These are phyloP conservation scores for Phaeosphaeriaceae sp. DNA, from an alignment of 2,329 filamentous ascomycete species.

Conservation along the genomic window DNA sequence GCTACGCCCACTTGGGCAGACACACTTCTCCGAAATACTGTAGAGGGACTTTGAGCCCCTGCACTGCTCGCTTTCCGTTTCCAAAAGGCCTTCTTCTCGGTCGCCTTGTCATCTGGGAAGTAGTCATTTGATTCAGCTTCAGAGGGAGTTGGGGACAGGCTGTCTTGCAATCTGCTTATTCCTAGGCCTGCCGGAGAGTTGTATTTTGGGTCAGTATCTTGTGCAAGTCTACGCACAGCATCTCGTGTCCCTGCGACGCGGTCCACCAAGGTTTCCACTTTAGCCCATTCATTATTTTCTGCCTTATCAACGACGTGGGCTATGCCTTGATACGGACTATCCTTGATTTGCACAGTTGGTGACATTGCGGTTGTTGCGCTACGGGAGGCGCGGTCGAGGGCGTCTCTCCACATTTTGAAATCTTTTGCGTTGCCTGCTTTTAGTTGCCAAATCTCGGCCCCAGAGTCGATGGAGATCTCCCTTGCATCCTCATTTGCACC, in stretches of 20 bases:
- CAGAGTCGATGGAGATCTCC: slow-evolving; percentile 96
- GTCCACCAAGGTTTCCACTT: slow-evolving; percentile 84
- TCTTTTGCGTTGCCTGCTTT: slow-evolving; percentile 82
- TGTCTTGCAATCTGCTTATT: slow-evolving; percentile 37
- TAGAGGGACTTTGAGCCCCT: slow-evolving; percentile 50
- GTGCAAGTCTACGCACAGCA: slow-evolving; percentile 83
- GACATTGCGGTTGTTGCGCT: slow-evolving; percentile 41
- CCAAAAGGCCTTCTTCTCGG: slow-evolving; percentile 82
- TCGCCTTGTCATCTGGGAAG: slow-evolving; percentile 51
- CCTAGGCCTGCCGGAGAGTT: slow-evolving; percentile 44
- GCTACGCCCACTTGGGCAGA: slow-evolving; percentile 61
- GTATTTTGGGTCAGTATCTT: slow-evolving; percentile 77
- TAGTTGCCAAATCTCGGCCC: slow-evolving; percentile 95
- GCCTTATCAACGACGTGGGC: slow-evolving; percentile 45
- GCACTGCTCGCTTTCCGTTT: slow-evolving; percentile 77
- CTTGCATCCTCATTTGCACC: slow-evolving; percentile 85
- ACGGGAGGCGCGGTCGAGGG: slow-evolving; percentile 81
- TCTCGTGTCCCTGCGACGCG: slow-evolving; percentile 87
- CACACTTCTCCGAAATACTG: slow-evolving; percentile 56
- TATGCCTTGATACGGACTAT: slow-evolving; percentile 25
- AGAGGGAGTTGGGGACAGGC: slow-evolving; percentile 48
- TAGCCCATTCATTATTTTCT: slow-evolving; percentile 85
- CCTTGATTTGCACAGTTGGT: slow-evolving; percentile 36
- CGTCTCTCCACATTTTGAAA: slow-evolving; percentile 85
- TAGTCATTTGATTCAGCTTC: slow-evolving; percentile 61